Evolutionary conservation across 2,329 filamentous ascomycete genomes (phyloP), one percentile per base, ranked within the genome.

Genomic region (Hypoxylon sp.): DNA sequence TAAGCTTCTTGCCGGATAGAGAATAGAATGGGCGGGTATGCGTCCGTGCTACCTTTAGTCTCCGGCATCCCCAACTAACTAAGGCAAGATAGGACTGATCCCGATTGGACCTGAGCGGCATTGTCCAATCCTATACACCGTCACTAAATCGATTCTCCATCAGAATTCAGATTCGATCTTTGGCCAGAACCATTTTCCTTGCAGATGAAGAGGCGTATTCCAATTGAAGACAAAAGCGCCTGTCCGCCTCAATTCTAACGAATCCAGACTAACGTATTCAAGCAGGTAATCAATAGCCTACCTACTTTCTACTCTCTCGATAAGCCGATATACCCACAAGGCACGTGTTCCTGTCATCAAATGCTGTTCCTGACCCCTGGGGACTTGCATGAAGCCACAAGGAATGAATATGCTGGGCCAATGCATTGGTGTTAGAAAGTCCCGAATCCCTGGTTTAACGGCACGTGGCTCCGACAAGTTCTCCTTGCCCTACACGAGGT

Each of bases 11-110:
- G 14, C 65, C 44, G 3, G 19, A 66, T 54, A 5, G 24, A 58
- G 65, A 17, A 52, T 71, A 58, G 62, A 42, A 58, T 31, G 44
- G 14, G 37, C 39, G 62, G 47, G 58, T 54, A 42, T 59, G 31
- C 51, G 63, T 48, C 55, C 52, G 39, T 57, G 60, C 55, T 51
- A 71, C 13, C 50, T 33, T 55, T 68, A 58, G 65, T 46, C 54
- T 66, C 64, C 68, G 61, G 37, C 58, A 70, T 48, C 58, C 50
- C 50, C 29, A 48, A 63, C 46, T 19, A 42, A 59, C 65, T 63
- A 52, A 37, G 17, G 48, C 57, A 24, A 63, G 55, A 52, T 65
- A 35, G 64, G 67, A 35, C 8, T 65, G 44, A 33, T 53, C 64
- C 68, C 65, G 68, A 68, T 68, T 68, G 54, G 61, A 24, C 29